Percentiles rank a stretch among this genome's conserved stretches.
Evolutionary conservation across 768 basidiomycete species (phyloP).

Genomic region (Auriscalpium vulgare): DNA sequence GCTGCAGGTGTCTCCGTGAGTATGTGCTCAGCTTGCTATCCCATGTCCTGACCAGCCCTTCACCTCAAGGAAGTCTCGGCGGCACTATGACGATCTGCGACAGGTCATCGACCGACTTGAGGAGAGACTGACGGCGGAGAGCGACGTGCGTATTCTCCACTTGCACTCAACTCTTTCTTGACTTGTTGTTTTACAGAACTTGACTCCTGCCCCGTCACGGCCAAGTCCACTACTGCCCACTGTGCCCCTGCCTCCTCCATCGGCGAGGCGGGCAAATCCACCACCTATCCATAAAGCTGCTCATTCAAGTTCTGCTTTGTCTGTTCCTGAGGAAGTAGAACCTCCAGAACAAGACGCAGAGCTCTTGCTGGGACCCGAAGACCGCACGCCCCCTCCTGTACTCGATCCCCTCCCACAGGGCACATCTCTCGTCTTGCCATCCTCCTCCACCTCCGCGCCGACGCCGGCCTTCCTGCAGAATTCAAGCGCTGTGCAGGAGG

Average conservation of each 20-base stretch:
- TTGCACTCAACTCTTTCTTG: neutral
- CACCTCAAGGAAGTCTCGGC: slow-evolving; percentile 30
- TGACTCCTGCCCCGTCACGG: slow-evolving; percentile 34
- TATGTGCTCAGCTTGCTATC: neutral
- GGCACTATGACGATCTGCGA: slow-evolving; percentile 38
- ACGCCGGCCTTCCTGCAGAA: slow-evolving; percentile 39
- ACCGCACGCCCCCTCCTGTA: slow-evolving; percentile 20
- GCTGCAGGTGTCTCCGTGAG: slow-evolving; percentile 3
- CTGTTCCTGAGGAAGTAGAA: neutral
- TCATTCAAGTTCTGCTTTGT: slow-evolving; percentile 4
- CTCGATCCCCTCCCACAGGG: slow-evolving; percentile 22
- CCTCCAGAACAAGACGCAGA: neutral
- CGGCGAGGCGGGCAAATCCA: slow-evolving; percentile 3
- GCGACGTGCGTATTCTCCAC: slow-evolving; percentile 34
- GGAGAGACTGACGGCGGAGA: slow-evolving; percentile 38
- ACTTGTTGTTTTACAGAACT: neutral
- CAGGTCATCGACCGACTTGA: slow-evolving; percentile 51
- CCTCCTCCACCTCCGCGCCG: slow-evolving; percentile 15
- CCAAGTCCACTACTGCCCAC: slow-evolving; percentile 38
- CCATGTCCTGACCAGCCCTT: neutral
- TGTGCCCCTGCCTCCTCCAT: slow-evolving; percentile 36
- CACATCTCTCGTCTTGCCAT: slow-evolving; percentile 14
- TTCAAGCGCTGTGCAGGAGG: slow-evolving; percentile 55
- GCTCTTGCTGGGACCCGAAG: slow-evolving; percentile 3
- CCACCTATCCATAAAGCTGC: slow-evolving; percentile 17